Conservation (phyloP, 169 alveolate genomes). For the Plasmodium fragile region DNA sequence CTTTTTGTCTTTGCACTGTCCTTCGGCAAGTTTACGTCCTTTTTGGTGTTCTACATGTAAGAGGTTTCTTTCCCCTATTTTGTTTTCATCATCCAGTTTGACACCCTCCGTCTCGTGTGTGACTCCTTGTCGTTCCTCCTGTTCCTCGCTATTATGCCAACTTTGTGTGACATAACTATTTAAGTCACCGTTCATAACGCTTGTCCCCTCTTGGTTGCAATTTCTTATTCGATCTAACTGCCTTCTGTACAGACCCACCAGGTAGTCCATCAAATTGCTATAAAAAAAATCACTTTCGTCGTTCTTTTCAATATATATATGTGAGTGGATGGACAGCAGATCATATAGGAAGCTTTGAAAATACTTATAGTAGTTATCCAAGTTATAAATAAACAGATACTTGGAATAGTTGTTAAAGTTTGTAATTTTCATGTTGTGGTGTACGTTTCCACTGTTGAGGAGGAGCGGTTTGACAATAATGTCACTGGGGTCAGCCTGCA, state of each 20-base stretch:
- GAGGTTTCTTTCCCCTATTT: neutral
- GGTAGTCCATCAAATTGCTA: conserved; percentile 27
- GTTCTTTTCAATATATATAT: conserved; percentile 56
- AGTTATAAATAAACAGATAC: conserved; percentile 33
- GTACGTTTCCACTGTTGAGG: conserved; percentile 36
- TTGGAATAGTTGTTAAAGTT: conserved; percentile 31
- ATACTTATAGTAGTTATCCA: conserved; percentile 50
- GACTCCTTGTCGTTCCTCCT: neutral
- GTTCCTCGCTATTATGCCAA: neutral
- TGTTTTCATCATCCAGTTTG: neutral
- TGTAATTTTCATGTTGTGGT: conserved; percentile 31
- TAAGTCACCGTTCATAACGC: neutral
- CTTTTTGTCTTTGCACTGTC: neutral
- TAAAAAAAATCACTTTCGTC: conserved; percentile 42
- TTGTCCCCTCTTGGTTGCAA: neutral
- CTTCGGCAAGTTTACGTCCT: neutral
- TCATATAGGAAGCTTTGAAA: conserved; percentile 62
- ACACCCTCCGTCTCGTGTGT: neutral
- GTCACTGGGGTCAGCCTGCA: conserved; percentile 26
- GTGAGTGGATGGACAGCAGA: conserved; percentile 30
- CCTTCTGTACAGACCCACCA: conserved; percentile 38
- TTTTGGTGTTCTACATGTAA: neutral
- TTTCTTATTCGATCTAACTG: conserved; percentile 28
- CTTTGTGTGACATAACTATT: neutral
- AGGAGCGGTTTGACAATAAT: conserved; percentile 31